phyloP scores from a whole-genome alignment of 306 rosid genomes.

The Glycyrrhiza uralensis region DNA sequence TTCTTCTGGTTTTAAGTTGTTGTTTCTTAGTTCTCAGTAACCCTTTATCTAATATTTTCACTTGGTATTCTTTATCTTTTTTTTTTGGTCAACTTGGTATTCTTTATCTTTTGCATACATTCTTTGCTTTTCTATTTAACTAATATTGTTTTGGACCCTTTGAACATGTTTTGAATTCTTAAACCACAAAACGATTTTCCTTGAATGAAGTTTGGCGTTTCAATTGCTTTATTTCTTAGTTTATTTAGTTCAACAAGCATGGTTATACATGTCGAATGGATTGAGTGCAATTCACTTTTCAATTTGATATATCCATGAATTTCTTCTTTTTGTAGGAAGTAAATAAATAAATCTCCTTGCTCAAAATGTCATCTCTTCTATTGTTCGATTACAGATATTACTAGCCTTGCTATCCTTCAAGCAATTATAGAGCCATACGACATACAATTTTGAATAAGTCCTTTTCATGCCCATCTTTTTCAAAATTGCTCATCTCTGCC shows the following conservation, averaged over 20 bases:
- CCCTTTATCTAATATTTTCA: too few relatives aligned
- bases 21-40: too few relatives aligned
- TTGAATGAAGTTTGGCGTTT: constrained; percentile 18
- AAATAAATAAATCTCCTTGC: background rate
- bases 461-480: constrained; percentile 26
- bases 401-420: constrained; percentile 15
- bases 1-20: too few relatives aligned
- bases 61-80: too few relatives aligned
- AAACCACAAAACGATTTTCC: background rate
- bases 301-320: background rate
- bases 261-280: constrained; percentile 17
- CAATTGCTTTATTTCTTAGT: background rate
- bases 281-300: constrained; percentile 16
- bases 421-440: constrained; percentile 17
- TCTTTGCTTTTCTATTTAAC: constrained; percentile 27
- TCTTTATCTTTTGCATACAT: constrained; percentile 27
- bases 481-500: too few relatives aligned
- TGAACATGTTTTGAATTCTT: constrained; percentile 19
- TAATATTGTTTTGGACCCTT: constrained; percentile 20
- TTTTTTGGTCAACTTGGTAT: too few relatives aligned
- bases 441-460: constrained; percentile 16
- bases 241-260: background rate
- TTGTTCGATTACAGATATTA: background rate
- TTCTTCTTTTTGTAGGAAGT: constrained; percentile 18
- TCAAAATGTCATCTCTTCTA: constrained; percentile 25